Evolutionary conservation across 2,329 filamentous ascomycete genomes (phyloP), one percentile per base, ranked within the genome.

Genomic region (Talaromyces amestolkiae): DNA sequence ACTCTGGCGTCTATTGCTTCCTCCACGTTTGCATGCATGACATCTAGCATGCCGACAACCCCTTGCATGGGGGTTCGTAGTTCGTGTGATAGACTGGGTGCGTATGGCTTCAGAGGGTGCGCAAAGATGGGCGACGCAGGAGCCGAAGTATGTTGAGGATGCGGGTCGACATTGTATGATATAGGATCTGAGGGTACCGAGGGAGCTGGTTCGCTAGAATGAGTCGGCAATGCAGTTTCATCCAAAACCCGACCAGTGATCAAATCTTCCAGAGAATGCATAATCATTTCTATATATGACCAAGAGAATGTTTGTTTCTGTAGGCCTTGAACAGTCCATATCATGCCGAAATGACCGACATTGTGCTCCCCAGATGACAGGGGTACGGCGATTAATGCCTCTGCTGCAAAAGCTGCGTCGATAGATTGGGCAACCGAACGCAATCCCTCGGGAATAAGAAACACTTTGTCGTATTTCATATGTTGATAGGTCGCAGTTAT

Each of bases 51-150:
- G 7, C 89, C 89, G 15, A 91, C 88, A 7, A 91, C 87, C 49
- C 89, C 89, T 75, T 91, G 89, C 88, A 91, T 91, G 1, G 89
- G 89, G 3, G 89, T 91, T 67, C 89, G 82, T 56, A 91, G 75
- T 72, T 91, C 89, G 69, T 91, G 89, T 0, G 89, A 91, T 37
- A 91, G 77, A 71, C 87, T 90, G 68, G 88, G 84, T n/a, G 89
- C 89, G 72, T 89, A 91, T 0, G 89, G 88, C 71, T 90, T 89
- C 19, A 91, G 78, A 2, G 87, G 89, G 67, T 90, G 88, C 2
- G 86, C 82, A 6, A 83, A 72, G 58, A 78, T 82, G 6, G 86
- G 84, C 27, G 87, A 79, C 24, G 84, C 82, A 63, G 85, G 82
- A 64, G 86, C 81, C 2, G 85, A 83, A 53, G 86, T 81, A 41